Percentiles rank a stretch among this genome's conserved stretches.
Evolutionary conservation across 805 yeast species (phyloP).

Genomic region (Nakazawaea ambrosiae): DNA sequence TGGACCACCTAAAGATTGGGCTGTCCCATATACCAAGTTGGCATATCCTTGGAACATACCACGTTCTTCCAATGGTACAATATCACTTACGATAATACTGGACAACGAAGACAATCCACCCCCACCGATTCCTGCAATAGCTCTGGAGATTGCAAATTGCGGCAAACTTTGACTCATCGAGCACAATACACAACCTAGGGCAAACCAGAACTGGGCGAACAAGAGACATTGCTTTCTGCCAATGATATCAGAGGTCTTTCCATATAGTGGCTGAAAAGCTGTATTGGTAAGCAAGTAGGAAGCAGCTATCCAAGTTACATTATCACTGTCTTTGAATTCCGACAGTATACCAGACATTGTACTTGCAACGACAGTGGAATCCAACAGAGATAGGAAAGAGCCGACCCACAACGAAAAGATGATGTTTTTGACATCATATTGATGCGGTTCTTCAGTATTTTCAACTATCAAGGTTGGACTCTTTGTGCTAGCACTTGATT

Average conservation of each 20-base stretch:
- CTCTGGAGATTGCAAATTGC: constrained; percentile 42
- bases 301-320: constrained; percentile 66
- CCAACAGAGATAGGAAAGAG: constrained; percentile 47
- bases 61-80: constrained; percentile 45
- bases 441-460: neutral
- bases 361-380: constrained; percentile 55
- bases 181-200: constrained; percentile 37
- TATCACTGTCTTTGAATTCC: constrained; percentile 43
- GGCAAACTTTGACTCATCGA: constrained; percentile 32
- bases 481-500: too few relatives aligned
- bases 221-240: constrained; percentile 44
- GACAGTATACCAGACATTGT: constrained; percentile 53
- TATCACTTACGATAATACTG: constrained; percentile 47
- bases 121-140: constrained; percentile 52
- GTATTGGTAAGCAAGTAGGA: constrained; percentile 62
- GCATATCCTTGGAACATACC: constrained; percentile 49
- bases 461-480: too few relatives aligned
- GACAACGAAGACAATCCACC: constrained; percentile 48
- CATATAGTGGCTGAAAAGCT: constrained; percentile 70
- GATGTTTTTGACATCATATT: constrained; percentile 13
- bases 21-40: constrained; percentile 28
- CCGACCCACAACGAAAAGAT: constrained; percentile 34
- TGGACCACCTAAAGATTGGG: constrained; percentile 37
- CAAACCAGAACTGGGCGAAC: constrained; percentile 36
- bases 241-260: constrained; percentile 60